Conservation (phyloP, 106 monocot genomes). For the Dioscorea alata region DNA sequence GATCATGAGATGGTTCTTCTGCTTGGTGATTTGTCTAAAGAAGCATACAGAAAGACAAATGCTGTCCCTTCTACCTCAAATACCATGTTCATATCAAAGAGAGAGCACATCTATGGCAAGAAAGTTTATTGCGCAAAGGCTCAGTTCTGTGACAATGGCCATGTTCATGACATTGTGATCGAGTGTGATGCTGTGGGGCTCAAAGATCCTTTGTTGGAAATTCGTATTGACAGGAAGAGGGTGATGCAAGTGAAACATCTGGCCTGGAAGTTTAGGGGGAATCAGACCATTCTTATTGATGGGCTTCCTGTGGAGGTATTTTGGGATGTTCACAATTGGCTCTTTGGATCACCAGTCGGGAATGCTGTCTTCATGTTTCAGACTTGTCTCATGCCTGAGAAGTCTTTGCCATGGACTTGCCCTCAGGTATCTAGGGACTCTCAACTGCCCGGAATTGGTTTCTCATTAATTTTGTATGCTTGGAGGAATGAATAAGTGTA, state of each 20-base stretch:
- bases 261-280: slow-evolving; percentile 49
- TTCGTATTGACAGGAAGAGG: slow-evolving; percentile 28
- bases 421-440: background rate
- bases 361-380: slow-evolving; percentile 53
- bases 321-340: slow-evolving; percentile 53
- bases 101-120: slow-evolving; percentile 34
- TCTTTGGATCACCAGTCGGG: slow-evolving; percentile 13
- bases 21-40: slow-evolving; percentile 38
- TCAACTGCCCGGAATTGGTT: background rate
- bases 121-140: slow-evolving; percentile 38
- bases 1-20: slow-evolving; percentile 42
- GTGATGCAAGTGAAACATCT: slow-evolving; percentile 38
- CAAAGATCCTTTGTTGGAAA: slow-evolving; percentile 21
- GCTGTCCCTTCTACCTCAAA: slow-evolving; percentile 11
- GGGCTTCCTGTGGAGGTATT: slow-evolving; percentile 41
- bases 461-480: slow-evolving; percentile 10
- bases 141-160: slow-evolving; percentile 23
- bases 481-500: slow-evolving; percentile 4
- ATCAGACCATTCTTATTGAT: slow-evolving; percentile 39
- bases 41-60: slow-evolving; percentile 17
- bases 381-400: slow-evolving; percentile 18
- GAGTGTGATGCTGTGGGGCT: slow-evolving; percentile 17
- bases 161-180: slow-evolving; percentile 34
- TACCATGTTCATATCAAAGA: slow-evolving; percentile 16
- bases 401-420: slow-evolving; percentile 9